Conservation (phyloP, 2,329 filamentous ascomycete genomes). For the Ceratocystis ficicola region DNA sequence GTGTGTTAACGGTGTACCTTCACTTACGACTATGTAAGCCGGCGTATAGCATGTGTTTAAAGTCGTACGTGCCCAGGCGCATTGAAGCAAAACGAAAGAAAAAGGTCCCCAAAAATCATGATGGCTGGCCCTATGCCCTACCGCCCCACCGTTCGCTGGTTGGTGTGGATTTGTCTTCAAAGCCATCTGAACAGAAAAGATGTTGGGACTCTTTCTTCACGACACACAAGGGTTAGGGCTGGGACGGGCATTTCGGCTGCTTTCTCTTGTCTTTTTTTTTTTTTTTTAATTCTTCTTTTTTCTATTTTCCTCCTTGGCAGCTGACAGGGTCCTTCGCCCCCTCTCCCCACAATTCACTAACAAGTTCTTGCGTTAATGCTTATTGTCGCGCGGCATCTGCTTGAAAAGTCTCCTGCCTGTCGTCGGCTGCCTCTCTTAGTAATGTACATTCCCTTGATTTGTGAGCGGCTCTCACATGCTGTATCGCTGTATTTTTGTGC, state of each 20-base stretch:
- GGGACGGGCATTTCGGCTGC: neutral
- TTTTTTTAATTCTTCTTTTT: neutral
- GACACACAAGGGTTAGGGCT: neutral
- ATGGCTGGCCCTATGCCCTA: neutral
- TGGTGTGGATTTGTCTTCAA: neutral
- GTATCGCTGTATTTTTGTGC: neutral
- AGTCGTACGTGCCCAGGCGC: neutral
- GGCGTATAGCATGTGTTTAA: neutral
- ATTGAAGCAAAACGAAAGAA: neutral
- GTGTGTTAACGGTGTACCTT: neutral
- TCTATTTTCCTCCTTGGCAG: neutral
- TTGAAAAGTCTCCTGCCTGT: neutral
- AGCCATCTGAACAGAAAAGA: neutral
- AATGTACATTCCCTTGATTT: neutral
- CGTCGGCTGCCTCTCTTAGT: neutral
- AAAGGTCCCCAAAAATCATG: neutral
- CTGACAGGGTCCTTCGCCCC: slow-evolving; percentile 1
- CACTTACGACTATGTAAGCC: neutral
- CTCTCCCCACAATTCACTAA: neutral
- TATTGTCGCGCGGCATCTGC: slow-evolving; percentile 2
- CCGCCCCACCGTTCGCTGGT: neutral
- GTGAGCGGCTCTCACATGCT: neutral
- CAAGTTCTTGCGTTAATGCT: neutral
- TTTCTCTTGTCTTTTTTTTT: neutral
- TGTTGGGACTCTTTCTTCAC: neutral